Evolutionary conservation across 2,329 filamentous ascomycete genomes (phyloP), one percentile per base, ranked within the genome.

Genomic region (Colletotrichum falcatum): DNA sequence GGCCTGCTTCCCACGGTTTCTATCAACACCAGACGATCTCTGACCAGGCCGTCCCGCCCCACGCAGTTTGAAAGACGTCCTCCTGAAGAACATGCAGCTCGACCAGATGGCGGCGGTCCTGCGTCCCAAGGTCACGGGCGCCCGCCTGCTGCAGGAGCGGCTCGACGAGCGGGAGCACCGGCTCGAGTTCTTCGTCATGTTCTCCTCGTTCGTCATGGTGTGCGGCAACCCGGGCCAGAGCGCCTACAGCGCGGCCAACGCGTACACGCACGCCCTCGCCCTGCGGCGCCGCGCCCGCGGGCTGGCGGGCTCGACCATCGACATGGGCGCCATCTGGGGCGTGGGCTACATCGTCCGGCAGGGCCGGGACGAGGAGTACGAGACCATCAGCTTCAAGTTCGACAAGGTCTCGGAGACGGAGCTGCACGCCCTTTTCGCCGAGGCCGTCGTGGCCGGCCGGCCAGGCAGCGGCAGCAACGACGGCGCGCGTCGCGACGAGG

Each of bases 221-320:
- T 58, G 74, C 2, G 81, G 81, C 2, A 79, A 78, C 58, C 26
- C 51, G 8, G 78, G 76, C 28, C 85, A 88, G 72, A 69, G 78
- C 7, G 83, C 81, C 71, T 88, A 88, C 68, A 74, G 76, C 1
- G 82, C 83, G 0, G 84, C 81, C 4, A 86, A 86, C 71, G 66
- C 70, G 4, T 88, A 79, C 75, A 81, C 86, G 78, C 72, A 72
- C 3, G 72, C 72, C 1, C 72, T 87, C 0, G 80, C 79, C 0
- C 51, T 71, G 0, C 75, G 82, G 8, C 75, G 85, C 5, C 65
- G 79, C 0, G 71, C 70, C 3, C 76, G 80, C 3, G 83, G 83
- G 0, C 65, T 83, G 4, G 76, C 79, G 8, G 51, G 51, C 2
- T 81, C 80, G 2, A 75, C 77, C 1, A 76, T 85, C 26, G 72